phyloP scores from a whole-genome alignment of 202 grass and related monocot genomes.

The Musa balbisiana region DNA sequence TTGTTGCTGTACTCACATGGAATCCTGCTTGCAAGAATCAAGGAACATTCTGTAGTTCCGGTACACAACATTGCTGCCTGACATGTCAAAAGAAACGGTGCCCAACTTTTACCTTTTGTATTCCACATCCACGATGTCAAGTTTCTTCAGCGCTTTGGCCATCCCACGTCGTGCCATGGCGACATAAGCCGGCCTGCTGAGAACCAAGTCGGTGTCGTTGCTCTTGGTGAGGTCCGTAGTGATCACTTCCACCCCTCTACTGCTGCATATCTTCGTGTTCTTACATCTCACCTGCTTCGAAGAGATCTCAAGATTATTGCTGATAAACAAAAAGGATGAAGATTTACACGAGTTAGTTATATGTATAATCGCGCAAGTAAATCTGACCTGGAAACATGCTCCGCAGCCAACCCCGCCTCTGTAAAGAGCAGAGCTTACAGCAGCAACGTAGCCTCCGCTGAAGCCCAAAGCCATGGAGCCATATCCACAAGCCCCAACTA shows the following conservation, averaged over 20 bases:
- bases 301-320: background rate
- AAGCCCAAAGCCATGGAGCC: conserved; percentile 48
- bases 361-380: background rate
- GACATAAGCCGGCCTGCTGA: conserved; percentile 43
- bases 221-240: conserved; percentile 53
- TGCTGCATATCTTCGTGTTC: conserved; percentile 45
- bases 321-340: background rate
- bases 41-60: conserved; percentile 5
- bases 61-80: background rate
- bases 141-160: conserved; percentile 32
- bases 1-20: conserved; percentile 57
- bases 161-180: conserved; percentile 63
- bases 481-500: conserved; percentile 80
- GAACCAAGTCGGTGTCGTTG: conserved; percentile 54
- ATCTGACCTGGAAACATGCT: conserved; percentile 62
- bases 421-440: conserved; percentile 46
- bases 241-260: conserved; percentile 47
- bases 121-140: conserved; percentile 45
- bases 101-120: conserved; percentile 54
- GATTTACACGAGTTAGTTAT: background rate
- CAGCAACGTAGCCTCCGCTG: conserved; percentile 38
- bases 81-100: background rate
- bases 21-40: conserved; percentile 38
- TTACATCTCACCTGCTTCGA: conserved; percentile 64
- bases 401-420: conserved; percentile 65